These are phyloP conservation scores for Abrus pulchellus DNA, from an alignment of 306 rosid species.

Conservation along the genomic window DNA sequence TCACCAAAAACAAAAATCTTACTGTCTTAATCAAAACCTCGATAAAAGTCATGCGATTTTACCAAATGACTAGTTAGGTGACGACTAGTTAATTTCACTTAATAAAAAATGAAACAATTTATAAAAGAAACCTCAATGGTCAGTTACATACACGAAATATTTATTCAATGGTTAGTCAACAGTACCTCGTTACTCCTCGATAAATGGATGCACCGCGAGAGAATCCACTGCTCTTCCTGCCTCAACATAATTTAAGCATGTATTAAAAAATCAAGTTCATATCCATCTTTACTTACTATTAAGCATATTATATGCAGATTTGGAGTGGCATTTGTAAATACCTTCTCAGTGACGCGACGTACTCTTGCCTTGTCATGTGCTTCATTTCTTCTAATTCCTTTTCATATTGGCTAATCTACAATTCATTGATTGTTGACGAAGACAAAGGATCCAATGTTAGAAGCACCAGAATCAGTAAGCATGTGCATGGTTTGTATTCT, in stretches of 20 bases:
- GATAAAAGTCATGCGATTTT: background rate
- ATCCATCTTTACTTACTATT: background rate
- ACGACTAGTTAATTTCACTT: too few relatives aligned
- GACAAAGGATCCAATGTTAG: background rate
- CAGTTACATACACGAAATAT: background rate
- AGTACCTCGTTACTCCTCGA: constrained; percentile 90
- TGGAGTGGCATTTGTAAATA: constrained; percentile 28
- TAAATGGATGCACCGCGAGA: constrained; percentile 95
- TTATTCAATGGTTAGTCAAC: background rate
- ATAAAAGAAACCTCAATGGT: background rate
- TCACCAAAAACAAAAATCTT: background rate
- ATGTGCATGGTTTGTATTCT: constrained; percentile 4
- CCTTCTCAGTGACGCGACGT: constrained; percentile 92
- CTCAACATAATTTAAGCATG: background rate
- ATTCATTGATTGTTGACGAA: constrained; percentile 37
- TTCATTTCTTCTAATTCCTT: constrained; percentile 88
- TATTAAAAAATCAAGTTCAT: background rate
- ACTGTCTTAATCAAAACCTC: background rate
- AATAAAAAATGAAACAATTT: too few relatives aligned
- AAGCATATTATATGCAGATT: background rate
- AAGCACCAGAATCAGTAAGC: background rate
- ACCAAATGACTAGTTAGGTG: too few relatives aligned
- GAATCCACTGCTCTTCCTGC: constrained; percentile 94
- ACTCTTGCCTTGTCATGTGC: constrained; percentile 93
- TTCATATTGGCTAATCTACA: constrained; percentile 80